Evolutionary conservation across 2,329 filamentous ascomycete genomes (phyloP), one percentile per base, ranked within the genome.

Genomic region (Botrytis hyacinthi): DNA sequence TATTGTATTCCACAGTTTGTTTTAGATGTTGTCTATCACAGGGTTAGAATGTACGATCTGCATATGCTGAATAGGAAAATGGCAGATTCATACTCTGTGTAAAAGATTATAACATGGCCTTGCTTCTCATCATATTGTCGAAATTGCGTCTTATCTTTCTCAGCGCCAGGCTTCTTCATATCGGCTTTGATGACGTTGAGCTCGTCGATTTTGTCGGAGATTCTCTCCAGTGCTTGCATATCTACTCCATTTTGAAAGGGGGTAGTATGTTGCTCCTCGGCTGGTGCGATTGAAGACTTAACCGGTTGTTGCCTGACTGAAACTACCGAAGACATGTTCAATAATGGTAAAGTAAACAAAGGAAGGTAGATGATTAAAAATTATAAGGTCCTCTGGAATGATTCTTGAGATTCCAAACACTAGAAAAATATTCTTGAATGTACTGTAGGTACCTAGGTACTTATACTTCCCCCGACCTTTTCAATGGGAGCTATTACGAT

Each of bases 41-140:
- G 9, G 66, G 37, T 72, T 46, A 72, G 70, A 29, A n/a, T 57
- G 29, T 20, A 67, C 51, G n/a, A 16, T 32, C n/a, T 67, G 32
- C 32, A 26, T 29, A 18, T 29, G 16, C 35, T 12, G 35, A 57
- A 14, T n/a, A 57, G 22, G n/a, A 40, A 40, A 29, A 22, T 5
- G 10, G n/a, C 9, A 18, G 26, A 20, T 72, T 16, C 70, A 59
- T 66, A 72, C 80, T 90, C 93, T 74, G 85, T 87, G 87, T 97
- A 97, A 84, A 97, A 97, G 85, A 87, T 88, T 86, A 94, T 94
- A 82, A 97, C 93, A 69, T 93, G 89, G 83, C 94, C 92, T 84
- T 92, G 93, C 60, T 94, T 93, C 26, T 91, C 90, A 78, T 94
- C 90, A 83, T 95, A 97, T 81, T 96, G 91, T 48, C 94, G 88